Base-by-base conservation (phyloP, 352 stramenopile species). In the Globisporangium nunn region DNA sequence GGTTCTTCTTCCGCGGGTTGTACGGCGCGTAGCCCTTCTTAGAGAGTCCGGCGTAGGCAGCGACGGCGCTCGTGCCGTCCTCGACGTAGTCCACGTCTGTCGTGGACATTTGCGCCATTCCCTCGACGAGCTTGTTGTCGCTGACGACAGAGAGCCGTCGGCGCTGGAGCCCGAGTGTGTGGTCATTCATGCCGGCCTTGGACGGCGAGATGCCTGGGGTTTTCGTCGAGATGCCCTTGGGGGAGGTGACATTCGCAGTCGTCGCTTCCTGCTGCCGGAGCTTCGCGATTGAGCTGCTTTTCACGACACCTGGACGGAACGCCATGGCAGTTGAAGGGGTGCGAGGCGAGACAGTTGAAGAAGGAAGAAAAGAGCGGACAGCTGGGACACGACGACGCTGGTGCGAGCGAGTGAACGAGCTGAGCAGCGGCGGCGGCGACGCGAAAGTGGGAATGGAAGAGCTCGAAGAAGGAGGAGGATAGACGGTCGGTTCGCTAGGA, bases 1-100 rank as follows among this genome's bases (percentile, higher is more conserved):
- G 96, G 69, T 99, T 98, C 74, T 98, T 98, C 79, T 99, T 99
- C 43, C 95, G 84, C 15, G 93, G 92, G 63, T 98, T 98, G 70
- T 98, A 98, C 49, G 85, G 78, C 51, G 83, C 80, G 51, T 93
- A 93, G 0, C 80, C 82, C 49, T 90, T 91, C 70, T 93, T 93
- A n/a, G 74, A 88, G 2, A 89, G 68, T 0, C 83, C 83, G 0
- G 83, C 77, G 56, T 88, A 91, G n/a, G 80, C 70, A 0, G 79
- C 76, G 2, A 91, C 74, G 0, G 75, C 75, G 35, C 72, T 81
- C 1, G 58, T 71, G 35, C 75, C 78, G 59, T 90, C 78, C 39
- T 85, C 74, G 11, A 89, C 56, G 48, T 73, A 87, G 51, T 88
- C 80, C 15, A 76, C 70, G 44, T 91, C 77, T 7, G 74, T 70